Conservation (phyloP, 306 rosid genomes). For the Malus orientalis region DNA sequence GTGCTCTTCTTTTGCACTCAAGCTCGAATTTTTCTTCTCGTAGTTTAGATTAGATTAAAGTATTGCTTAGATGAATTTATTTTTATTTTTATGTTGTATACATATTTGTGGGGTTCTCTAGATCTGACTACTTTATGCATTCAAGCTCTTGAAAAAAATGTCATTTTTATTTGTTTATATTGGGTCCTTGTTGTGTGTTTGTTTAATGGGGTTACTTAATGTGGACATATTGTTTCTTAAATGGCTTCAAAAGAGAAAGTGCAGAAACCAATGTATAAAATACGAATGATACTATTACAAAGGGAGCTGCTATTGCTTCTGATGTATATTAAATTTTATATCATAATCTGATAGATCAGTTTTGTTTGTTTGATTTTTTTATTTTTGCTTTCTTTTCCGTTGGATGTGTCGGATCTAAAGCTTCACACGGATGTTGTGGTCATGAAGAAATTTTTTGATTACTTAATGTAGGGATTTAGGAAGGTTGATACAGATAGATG, state of each 20-base stretch:
- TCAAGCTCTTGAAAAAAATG: constrained; percentile 12
- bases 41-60: neutral
- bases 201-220: constrained; percentile 8
- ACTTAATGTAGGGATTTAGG: constrained; percentile 59
- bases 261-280: neutral
- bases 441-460: constrained; percentile 25
- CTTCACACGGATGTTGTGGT: neutral
- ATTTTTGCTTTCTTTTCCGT: neutral
- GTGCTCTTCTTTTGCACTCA: neutral
- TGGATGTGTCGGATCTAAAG: neutral
- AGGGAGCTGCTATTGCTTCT: neutral
- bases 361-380: neutral
- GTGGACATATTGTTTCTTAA: constrained; percentile 12
- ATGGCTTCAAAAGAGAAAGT: constrained; percentile 13
- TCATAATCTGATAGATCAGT: neutral
- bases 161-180: constrained; percentile 1
- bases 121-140: neutral
- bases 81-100: neutral
- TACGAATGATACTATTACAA: neutral
- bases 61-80: neutral
- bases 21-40: no score
- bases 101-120: neutral
- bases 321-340: neutral
- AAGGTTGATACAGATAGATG: constrained; percentile 80
- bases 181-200: constrained; percentile 4